Conservation (phyloP, 805 yeast species). For the baker's yeast (Saccharomyces cerevisiae) region DNA sequence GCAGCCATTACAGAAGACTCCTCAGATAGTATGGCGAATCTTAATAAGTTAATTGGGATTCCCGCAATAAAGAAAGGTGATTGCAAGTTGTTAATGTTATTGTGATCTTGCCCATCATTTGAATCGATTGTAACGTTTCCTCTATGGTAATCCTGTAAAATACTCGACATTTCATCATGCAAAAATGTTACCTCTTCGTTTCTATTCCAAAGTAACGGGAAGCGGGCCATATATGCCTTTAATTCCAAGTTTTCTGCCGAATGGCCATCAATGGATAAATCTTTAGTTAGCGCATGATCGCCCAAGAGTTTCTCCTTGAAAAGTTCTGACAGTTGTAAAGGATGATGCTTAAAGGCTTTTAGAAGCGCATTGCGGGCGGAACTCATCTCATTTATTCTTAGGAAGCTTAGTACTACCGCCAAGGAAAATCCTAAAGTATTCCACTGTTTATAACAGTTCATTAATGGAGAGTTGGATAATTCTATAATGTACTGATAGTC, state of each 20-base stretch:
- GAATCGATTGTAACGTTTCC: conserved; percentile 4
- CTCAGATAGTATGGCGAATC: conserved; percentile 64
- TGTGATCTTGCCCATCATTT: not conserved
- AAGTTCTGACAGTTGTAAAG: conserved; percentile 37
- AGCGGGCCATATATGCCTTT: conserved; percentile 54
- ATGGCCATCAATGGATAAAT: conserved; percentile 19
- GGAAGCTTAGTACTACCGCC: conserved; percentile 57
- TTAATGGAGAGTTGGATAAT: conserved; percentile 48
- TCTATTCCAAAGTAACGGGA: conserved; percentile 48
- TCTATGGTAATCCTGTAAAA: conserved; percentile 15
- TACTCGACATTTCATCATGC: conserved; percentile 32
- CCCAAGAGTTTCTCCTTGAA: conserved; percentile 22
- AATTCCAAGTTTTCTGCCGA: conserved; percentile 30
- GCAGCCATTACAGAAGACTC: conserved; percentile 65
- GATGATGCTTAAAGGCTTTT: conserved; percentile 47
- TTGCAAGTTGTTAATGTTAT: not conserved
- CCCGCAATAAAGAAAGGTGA: conserved; percentile 20
- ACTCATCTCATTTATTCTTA: conserved; percentile 33
- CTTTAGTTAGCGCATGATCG: conserved; percentile 7
- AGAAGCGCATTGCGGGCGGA: conserved; percentile 43
- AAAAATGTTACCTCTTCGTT: conserved; percentile 40
- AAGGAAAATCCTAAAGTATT: conserved; percentile 63
- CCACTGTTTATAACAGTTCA: conserved; percentile 56
- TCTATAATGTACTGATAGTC: conserved; percentile 57
- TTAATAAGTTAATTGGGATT: conserved; percentile 52